Evolutionary conservation across 768 basidiomycete species (phyloP).

Genomic region (Dioszegia hungarica): DNA sequence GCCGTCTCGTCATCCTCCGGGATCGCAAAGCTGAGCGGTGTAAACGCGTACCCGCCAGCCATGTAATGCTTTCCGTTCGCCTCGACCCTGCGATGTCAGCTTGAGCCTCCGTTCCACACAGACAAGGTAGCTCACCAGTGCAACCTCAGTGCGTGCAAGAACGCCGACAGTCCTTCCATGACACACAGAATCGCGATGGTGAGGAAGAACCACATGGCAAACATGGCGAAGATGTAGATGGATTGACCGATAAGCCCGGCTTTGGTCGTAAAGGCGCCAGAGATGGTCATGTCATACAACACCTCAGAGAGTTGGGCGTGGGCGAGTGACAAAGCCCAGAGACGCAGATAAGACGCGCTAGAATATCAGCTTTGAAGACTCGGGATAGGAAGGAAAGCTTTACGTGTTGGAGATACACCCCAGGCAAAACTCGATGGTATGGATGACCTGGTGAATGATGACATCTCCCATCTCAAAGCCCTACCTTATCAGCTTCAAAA

Average conservation of each 20-base stretch:
- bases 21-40: neutral
- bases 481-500: conserved; percentile 51
- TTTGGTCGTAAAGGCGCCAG: conserved; percentile 48
- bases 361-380: conserved; percentile 3
- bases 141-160: conserved; percentile 89
- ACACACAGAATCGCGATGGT: conserved; percentile 79
- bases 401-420: conserved; percentile 95
- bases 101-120: neutral
- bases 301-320: conserved; percentile 87
- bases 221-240: conserved; percentile 61
- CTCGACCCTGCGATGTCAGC: conserved; percentile 60
- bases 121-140: conserved; percentile 61
- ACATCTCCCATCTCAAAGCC: conserved; percentile 91
- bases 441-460: conserved; percentile 94
- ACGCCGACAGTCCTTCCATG: conserved; percentile 95
- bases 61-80: conserved; percentile 94
- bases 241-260: conserved; percentile 51
- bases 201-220: conserved; percentile 74
- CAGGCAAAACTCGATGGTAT: conserved; percentile 98
- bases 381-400: conserved; percentile 48
- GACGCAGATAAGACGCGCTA: conserved; percentile 55
- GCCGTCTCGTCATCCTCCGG: neutral
- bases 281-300: conserved; percentile 71
- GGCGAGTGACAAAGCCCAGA: conserved; percentile 96
- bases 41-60: conserved; percentile 63